These are phyloP conservation scores for Hyphodiscus sp. DNA, from an alignment of 2,329 filamentous ascomycete species.

Conservation along the genomic window DNA sequence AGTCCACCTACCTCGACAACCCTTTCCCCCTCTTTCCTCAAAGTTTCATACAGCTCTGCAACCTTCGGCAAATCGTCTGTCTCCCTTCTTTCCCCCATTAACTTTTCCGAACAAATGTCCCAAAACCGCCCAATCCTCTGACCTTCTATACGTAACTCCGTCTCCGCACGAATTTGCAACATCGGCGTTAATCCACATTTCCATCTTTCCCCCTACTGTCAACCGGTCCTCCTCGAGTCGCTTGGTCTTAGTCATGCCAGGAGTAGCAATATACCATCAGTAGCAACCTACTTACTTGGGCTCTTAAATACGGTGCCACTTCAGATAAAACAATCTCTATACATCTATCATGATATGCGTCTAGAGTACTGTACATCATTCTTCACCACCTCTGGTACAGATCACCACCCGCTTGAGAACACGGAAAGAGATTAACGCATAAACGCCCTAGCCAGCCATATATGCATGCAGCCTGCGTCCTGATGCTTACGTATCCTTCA, in stretches of 20 bases:
- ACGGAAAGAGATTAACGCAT: background rate
- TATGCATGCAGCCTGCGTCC: background rate
- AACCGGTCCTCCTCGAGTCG: too few species aligned
- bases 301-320: background rate
- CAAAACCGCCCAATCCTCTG: constrained; percentile 63
- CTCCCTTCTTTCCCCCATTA: constrained; percentile 33
- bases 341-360: background rate
- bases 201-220: too few species aligned
- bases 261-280: too few species aligned
- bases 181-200: too few species aligned
- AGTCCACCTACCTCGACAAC: constrained; percentile 59
- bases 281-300: too few species aligned
- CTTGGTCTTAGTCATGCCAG: too few species aligned
- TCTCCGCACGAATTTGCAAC: too few species aligned
- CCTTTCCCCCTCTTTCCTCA: constrained; percentile 43
- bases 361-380: background rate
- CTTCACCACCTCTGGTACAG: background rate
- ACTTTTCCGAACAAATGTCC: constrained; percentile 51
- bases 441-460: background rate
- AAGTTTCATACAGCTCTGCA: constrained; percentile 37
- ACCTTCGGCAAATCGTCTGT: constrained; percentile 42
- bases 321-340: background rate
- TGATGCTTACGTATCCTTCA: background rate
- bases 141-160: constrained; percentile 52
- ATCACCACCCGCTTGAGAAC: background rate